Conservation (phyloP, 148 eudicot genomes). For the Rhododendron vialii region DNA sequence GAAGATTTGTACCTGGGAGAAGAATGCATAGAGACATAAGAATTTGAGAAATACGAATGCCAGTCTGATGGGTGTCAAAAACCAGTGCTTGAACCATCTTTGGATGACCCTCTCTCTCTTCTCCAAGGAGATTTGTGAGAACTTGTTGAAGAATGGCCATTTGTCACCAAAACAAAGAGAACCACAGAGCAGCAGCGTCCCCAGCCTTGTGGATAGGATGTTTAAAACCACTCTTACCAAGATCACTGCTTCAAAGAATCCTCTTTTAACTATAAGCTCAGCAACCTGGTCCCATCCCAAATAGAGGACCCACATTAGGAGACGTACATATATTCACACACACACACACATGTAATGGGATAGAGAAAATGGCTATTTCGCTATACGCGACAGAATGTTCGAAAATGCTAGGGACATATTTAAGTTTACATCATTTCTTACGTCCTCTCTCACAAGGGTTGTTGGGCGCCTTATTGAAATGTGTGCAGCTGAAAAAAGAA, state of each 20-base stretch:
- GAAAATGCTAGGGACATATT: no score
- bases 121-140: slow-evolving; percentile 35
- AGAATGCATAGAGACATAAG: slow-evolving; percentile 47
- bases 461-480: no score
- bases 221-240: slow-evolving; percentile 33
- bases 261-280: slow-evolving; percentile 27
- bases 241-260: slow-evolving; percentile 37
- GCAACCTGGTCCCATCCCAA: slow-evolving; percentile 31
- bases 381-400: no score
- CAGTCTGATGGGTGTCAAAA: slow-evolving; percentile 52
- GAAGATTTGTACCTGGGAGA: slow-evolving; percentile 41
- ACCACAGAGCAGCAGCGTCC: slow-evolving; percentile 62
- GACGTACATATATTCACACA: neutral
- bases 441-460: no score
- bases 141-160: slow-evolving; percentile 64
- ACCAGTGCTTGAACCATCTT: slow-evolving; percentile 38
- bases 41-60: slow-evolving; percentile 54
- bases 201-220: slow-evolving; percentile 56
- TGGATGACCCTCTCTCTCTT: slow-evolving; percentile 57
- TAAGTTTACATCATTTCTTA: no score
- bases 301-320: neutral
- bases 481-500: no score
- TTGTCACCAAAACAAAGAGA: slow-evolving; percentile 31
- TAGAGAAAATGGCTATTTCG: no score
- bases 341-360: no score